A percentile compares a stretch with the other conserved stretches of the same genome.
phyloP scores from a whole-genome alignment of 2,329 filamentous ascomycete genomes.

The Claviceps digitariae region DNA sequence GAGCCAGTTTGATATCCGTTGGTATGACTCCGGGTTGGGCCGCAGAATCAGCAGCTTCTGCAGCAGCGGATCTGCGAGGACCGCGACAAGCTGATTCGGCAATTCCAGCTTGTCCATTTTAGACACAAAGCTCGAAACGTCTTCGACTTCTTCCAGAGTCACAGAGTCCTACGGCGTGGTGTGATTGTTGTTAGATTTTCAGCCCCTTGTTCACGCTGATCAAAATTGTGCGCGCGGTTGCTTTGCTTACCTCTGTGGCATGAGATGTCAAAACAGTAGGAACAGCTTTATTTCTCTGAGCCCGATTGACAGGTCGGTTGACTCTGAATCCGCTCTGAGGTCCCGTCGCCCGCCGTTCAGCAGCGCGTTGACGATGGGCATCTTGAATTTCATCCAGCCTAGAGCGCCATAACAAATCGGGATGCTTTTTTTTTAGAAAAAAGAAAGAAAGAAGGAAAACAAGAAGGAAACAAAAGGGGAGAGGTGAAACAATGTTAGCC shows the following conservation, averaged over 20 bases:
- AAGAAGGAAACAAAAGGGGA: no score
- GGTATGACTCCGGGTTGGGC: conserved; percentile 36
- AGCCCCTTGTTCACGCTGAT: no score
- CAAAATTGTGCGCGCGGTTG: not conserved
- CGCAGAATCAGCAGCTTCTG: conserved; percentile 63
- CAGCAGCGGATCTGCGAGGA: conserved; percentile 60
- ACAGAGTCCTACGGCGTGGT: conserved; percentile 35
- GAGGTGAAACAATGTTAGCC: no score
- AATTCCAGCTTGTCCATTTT: conserved; percentile 67
- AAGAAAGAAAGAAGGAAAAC: no score
- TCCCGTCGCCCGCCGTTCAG: conserved; percentile 21
- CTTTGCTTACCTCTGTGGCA: conserved; percentile 45
- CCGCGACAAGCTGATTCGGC: conserved; percentile 68
- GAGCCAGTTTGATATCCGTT: conserved; percentile 47
- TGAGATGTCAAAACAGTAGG: conserved; percentile 63
- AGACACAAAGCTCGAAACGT: conserved; percentile 52
- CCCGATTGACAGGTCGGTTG: conserved; percentile 28
- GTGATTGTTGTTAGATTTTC: not conserved
- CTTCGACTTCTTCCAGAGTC: conserved; percentile 67
- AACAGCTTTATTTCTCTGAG: conserved; percentile 28
- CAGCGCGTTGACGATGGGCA: conserved; percentile 34
- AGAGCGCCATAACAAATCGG: conserved; percentile 61
- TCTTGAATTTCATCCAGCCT: conserved; percentile 56
- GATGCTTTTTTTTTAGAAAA: conserved; percentile 34
- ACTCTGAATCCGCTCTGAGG: conserved; percentile 47